Percentiles rank a stretch among this genome's conserved stretches.
These are phyloP conservation scores for Thelonectria discophora DNA, from an alignment of 2,329 filamentous ascomycete genomes.

Conservation along the genomic window DNA sequence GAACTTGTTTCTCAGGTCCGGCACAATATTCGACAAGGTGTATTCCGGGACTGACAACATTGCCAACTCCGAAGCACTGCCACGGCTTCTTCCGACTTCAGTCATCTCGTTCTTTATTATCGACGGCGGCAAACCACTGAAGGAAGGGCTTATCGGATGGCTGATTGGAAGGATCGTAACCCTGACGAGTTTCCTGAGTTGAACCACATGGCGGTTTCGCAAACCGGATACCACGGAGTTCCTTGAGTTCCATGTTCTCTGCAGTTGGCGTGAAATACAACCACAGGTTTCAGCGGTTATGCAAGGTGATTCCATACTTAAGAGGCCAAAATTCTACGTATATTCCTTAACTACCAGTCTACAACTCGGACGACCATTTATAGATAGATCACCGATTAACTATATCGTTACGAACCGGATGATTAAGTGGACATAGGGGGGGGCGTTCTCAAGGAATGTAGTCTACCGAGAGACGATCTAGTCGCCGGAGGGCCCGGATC, in stretches of 20 bases:
- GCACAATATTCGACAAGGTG: constrained; percentile 2
- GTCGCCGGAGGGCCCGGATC: too few species aligned
- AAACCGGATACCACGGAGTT: neutral
- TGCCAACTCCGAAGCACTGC: constrained; percentile 2
- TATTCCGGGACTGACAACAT: neutral
- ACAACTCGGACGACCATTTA: neutral
- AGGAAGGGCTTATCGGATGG: constrained; percentile 14
- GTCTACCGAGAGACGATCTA: too few species aligned
- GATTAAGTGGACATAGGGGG: neutral
- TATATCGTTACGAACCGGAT: neutral
- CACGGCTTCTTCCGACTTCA: constrained; percentile 10
- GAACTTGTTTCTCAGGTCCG: constrained; percentile 16
- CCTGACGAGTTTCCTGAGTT: constrained; percentile 9
- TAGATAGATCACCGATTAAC: neutral
- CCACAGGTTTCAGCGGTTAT: neutral
- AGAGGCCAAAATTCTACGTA: neutral
- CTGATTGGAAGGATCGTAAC: neutral
- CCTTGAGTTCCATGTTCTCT: neutral
- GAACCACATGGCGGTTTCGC: neutral
- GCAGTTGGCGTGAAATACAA: constrained; percentile 1
- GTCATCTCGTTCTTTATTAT: constrained; percentile 10
- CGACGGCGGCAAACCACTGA: neutral
- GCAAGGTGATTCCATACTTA: neutral
- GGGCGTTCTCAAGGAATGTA: too few species aligned
- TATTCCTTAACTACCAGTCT: neutral